These are phyloP conservation scores for Hygrocybe coccinea DNA, from an alignment of 768 basidiomycete species.

Conservation along the genomic window DNA sequence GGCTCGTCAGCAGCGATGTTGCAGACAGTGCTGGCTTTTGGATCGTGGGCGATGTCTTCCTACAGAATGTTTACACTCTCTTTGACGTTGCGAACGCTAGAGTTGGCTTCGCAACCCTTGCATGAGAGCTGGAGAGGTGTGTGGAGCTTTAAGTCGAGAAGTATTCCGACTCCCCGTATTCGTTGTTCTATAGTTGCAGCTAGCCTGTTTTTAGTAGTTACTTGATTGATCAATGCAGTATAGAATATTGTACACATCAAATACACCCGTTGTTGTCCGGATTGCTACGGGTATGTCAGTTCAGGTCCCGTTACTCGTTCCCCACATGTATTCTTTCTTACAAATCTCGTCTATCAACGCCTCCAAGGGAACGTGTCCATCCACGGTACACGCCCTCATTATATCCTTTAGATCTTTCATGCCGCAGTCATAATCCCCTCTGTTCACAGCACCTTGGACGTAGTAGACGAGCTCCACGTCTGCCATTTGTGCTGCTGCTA, in stretches of 20 bases:
- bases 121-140: neutral
- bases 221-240: no score
- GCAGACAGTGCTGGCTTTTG: slow-evolving; percentile 11
- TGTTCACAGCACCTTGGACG: neutral
- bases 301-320: neutral
- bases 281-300: neutral
- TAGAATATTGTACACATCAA: neutral
- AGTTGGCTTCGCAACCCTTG: slow-evolving; percentile 36
- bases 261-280: neutral
- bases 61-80: slow-evolving; percentile 42
- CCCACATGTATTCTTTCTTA: slow-evolving; percentile 1
- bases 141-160: no score
- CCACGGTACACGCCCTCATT: neutral
- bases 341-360: neutral
- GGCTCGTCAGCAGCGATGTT: slow-evolving; percentile 44
- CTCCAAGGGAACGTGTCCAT: neutral
- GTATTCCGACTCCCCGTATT: no score
- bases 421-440: neutral
- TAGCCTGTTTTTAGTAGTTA: no score
- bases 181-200: no score
- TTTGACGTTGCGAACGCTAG: slow-evolving; percentile 35
- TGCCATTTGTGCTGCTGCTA: slow-evolving; percentile 14
- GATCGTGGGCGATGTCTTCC: slow-evolving; percentile 39
- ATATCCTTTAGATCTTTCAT: neutral
- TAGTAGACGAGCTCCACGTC: slow-evolving; percentile 6